Conservation (phyloP, 2,329 filamentous ascomycete genomes). For the Metarhizium robertsii region DNA sequence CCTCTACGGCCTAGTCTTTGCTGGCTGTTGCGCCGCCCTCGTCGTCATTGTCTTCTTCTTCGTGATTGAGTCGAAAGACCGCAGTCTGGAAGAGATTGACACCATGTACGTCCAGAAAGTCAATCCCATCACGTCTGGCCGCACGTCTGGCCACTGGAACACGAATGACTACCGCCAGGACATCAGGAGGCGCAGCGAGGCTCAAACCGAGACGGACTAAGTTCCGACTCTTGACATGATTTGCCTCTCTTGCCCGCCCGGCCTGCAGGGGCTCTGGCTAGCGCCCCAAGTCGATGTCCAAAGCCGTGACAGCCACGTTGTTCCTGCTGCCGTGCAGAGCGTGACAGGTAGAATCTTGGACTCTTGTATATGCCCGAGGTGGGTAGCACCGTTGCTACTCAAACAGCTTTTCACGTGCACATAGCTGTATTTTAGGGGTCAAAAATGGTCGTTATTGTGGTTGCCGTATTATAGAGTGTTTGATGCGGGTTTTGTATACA, state of each 20-base stretch:
- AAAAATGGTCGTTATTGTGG: no score
- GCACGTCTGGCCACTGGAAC: conserved; percentile 13
- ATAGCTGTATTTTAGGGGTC: background rate
- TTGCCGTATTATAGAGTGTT: no score
- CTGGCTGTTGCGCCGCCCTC: conserved; percentile 54
- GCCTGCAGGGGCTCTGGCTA: no score
- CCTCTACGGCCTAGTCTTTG: conserved; percentile 63
- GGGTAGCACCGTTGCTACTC: background rate
- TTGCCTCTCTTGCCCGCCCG: no score
- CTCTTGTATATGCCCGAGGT: background rate
- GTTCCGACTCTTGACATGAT: no score
- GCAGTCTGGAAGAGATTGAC: conserved; percentile 67
- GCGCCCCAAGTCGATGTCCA: no score
- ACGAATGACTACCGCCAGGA: conserved; percentile 4
- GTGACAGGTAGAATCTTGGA: background rate
- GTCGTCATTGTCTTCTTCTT: conserved; percentile 65
- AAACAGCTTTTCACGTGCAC: background rate
- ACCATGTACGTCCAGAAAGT: conserved; percentile 57
- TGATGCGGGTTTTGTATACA: no score
- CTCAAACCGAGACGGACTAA: background rate
- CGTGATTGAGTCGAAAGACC: conserved; percentile 62
- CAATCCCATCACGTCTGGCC: conserved; percentile 36
- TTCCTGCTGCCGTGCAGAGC: background rate
- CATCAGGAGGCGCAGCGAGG: conserved; percentile 2
- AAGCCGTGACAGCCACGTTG: no score